phyloP scores from a whole-genome alignment of 2,329 filamentous ascomycete genomes.

The Exophiala sideris region DNA sequence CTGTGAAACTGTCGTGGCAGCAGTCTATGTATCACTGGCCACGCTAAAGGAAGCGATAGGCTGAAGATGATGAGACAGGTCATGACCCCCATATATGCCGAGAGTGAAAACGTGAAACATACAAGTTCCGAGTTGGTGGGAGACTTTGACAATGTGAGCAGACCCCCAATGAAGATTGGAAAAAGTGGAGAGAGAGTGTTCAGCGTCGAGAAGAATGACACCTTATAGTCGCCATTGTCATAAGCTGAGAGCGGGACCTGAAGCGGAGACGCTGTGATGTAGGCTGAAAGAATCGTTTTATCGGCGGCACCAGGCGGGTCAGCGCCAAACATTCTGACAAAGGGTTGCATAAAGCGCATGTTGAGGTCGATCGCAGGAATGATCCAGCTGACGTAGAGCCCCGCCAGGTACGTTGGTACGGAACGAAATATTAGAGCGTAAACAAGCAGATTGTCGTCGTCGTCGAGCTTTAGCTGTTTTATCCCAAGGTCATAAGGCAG shows the following conservation, averaged over 20 bases:
- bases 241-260: constrained; percentile 10
- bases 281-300: constrained; percentile 6
- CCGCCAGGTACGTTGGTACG: constrained; percentile 6
- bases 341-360: constrained; percentile 14
- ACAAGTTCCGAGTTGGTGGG: too few species aligned
- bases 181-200: constrained; percentile 11
- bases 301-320: not conserved
- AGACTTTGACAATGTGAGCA: constrained; percentile 3
- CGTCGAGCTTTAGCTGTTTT: too few species aligned
- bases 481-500: too few species aligned
- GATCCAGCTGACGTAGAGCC: constrained; percentile 4
- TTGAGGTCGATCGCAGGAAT: constrained; percentile 10
- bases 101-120: constrained; percentile 8
- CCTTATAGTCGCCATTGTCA: constrained; percentile 10
- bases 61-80: constrained; percentile 1
- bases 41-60: constrained; percentile 2
- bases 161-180: constrained; percentile 14
- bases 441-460: not conserved
- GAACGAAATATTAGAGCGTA: constrained; percentile 9
- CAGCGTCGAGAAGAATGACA: constrained; percentile 4
- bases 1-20: constrained; percentile 12
- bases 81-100: constrained; percentile 12
- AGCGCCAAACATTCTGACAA: constrained; percentile 10
- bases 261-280: constrained; percentile 9
- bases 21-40: constrained; percentile 3